Evolutionary conservation across 257 asterid species (phyloP).

Genomic region (Solanum bulbocastanum): DNA sequence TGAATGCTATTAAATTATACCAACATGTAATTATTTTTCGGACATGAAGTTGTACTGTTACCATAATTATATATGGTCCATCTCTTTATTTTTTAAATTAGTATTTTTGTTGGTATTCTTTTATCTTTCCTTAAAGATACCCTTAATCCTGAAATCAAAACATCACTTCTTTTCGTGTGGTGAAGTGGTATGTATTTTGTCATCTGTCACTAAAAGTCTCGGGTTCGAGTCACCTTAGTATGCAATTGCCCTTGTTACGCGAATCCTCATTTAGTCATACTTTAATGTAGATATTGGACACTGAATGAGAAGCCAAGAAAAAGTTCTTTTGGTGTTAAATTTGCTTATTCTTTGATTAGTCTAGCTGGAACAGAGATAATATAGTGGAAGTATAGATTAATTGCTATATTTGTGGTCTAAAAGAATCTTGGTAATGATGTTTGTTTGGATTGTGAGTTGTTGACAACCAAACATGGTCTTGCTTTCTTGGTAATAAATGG

Average conservation of each 20-base stretch:
- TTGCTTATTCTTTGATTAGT: background rate
- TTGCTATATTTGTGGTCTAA: background rate
- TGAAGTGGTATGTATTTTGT: background rate
- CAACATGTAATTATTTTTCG: background rate
- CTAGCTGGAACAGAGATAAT: background rate
- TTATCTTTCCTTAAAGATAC: background rate
- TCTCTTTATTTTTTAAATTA: background rate
- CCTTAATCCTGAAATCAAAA: background rate
- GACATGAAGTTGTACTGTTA: background rate
- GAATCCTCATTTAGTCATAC: too few relatives aligned
- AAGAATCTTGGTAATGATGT: background rate
- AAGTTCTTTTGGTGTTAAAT: background rate
- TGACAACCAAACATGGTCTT: background rate
- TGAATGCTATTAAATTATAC: background rate
- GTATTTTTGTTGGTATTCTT: background rate
- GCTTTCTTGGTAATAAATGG: background rate
- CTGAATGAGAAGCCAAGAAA: accelerated
- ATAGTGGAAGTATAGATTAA: background rate
- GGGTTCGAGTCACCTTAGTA: background rate
- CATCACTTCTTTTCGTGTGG: background rate
- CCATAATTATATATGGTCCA: background rate
- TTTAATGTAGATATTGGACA: accelerated
- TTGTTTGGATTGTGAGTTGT: background rate
- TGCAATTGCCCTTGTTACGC: too few relatives aligned
- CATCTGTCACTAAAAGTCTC: too few relatives aligned